These are phyloP conservation scores for Bathelium albidoporum DNA, from an alignment of 495 filamentous ascomycete species.

Conservation along the genomic window DNA sequence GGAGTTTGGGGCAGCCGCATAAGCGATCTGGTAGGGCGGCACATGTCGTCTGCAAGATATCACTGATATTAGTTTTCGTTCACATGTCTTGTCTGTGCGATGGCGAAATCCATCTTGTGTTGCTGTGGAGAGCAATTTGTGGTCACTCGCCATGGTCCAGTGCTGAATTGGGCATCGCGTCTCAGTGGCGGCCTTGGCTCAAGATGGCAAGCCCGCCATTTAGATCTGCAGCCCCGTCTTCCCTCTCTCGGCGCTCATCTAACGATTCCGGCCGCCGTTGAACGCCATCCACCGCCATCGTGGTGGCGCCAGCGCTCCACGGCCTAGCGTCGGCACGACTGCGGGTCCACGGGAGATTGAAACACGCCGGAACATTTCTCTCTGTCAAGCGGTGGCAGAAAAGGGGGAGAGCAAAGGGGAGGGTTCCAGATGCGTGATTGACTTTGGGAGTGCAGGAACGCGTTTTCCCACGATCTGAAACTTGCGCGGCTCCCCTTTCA, in stretches of 20 bases:
- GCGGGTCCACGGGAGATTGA: neutral
- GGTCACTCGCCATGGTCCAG: too few species aligned
- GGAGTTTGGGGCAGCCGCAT: neutral
- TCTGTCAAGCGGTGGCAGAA: neutral
- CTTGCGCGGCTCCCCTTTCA: neutral
- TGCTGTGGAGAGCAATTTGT: too few species aligned
- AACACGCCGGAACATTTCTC: neutral
- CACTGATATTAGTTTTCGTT: too few species aligned
- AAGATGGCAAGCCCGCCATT: neutral
- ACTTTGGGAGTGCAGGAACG: too few species aligned
- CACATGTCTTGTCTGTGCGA: too few species aligned
- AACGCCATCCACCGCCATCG: neutral
- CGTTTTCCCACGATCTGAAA: neutral
- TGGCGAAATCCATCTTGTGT: too few species aligned
- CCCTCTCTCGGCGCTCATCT: neutral
- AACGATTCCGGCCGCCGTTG: conserved; percentile 1
- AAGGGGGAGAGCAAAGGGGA: neutral
- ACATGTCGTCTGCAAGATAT: neutral
- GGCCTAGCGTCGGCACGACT: neutral
- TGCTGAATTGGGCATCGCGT: too few species aligned
- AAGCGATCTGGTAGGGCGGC: neutral
- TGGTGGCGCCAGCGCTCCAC: neutral
- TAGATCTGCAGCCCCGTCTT: neutral
- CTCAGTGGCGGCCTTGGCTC: neutral
- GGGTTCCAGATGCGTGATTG: neutral